Evolutionary conservation across 83 land plant genomes (phyloP).

Genomic region (Diphasiastrum complanatum): DNA sequence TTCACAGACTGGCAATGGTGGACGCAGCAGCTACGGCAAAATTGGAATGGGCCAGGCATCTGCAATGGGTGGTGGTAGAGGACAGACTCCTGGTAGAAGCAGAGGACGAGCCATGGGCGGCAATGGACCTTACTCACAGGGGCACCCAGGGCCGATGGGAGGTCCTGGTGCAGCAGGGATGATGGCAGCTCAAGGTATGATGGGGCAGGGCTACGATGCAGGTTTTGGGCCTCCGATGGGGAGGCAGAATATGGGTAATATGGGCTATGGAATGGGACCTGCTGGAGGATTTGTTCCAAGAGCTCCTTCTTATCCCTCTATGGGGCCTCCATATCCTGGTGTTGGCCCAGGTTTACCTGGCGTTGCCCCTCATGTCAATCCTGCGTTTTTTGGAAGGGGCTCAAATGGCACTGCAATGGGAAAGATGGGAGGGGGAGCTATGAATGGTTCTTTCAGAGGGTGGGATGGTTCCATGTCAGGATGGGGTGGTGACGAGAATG

Average conservation of each 20-base stretch:
- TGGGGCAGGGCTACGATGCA: constrained; percentile 75
- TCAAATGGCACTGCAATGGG: constrained; percentile 64
- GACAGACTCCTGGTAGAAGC: constrained; percentile 30
- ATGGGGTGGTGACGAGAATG: constrained; percentile 73
- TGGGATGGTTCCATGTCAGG: constrained; percentile 70
- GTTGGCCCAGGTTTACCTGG: constrained; percentile 59
- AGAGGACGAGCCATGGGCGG: constrained; percentile 34
- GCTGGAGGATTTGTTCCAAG: constrained; percentile 39
- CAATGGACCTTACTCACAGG: constrained; percentile 52
- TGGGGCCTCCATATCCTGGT: constrained; percentile 61
- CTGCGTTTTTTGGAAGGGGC: constrained; percentile 78
- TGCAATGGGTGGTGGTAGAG: constrained; percentile 43
- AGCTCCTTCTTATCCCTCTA: constrained; percentile 52
- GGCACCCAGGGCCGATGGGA: constrained; percentile 53
- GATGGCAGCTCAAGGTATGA: constrained; percentile 81
- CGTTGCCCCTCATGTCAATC: constrained; percentile 89
- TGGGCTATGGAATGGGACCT: constrained; percentile 48
- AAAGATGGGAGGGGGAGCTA: constrained; percentile 55
- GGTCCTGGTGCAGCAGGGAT: constrained; percentile 59
- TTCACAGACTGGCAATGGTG: constrained; percentile 23
- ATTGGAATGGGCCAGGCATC: constrained; percentile 45
- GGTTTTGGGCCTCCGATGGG: constrained; percentile 67
- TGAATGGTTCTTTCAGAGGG: constrained; percentile 55
- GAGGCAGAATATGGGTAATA: constrained; percentile 45
- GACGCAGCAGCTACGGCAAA: constrained; percentile 44